Evolutionary conservation across 2,329 filamentous ascomycete species (phyloP), one percentile per base, ranked within the genome.

Genomic region (Mollisiaceae sp.): DNA sequence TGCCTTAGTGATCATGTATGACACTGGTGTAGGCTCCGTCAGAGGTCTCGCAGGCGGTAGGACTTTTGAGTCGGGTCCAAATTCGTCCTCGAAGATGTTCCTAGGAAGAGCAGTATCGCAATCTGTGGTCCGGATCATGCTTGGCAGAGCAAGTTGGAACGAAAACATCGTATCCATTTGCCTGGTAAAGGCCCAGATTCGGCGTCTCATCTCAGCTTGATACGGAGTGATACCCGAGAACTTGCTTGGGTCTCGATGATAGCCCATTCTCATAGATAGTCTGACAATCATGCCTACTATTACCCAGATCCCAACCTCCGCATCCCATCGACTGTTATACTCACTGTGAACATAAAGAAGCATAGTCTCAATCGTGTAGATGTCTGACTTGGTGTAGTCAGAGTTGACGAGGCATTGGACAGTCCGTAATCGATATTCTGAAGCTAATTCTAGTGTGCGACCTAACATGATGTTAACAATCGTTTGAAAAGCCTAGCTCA

Each of bases 71-170:
- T 86, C 85, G 2, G 90, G 88, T 56, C 88, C 85, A 45, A 95
- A 89, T 70, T 94, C 92, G 68, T 94, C 91, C 71, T 95, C 92
- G 74, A 91, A 92, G 18, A 94, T 84, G 73, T 94, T 95, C 64
- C 88, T 86, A 0, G 92, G 92, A 6, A 92, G 79, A 71, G 90
- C 84, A 0, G 91, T 90, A 73, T 95, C 92, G 63, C 88, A 93
- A 74, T 93, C 89, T 57, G 90, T 83, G 14, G 90, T 85, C 68
- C 90, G 86, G 32, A 94, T 89, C 84, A 94, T 93, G 4, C 80
- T 79, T 24, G 82, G 83, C 27, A 86, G 70, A 15, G 84, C 85
- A 67, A 86, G 81, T 73, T 93, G 90, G 67, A 92, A 90, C 0
- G 92, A 94, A 73, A 94, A 92, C 63, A 93, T 82, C 12, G 92